phyloP scores from a whole-genome alignment of 169 alveolate genomes.

The Amoebophrya sp. region DNA sequence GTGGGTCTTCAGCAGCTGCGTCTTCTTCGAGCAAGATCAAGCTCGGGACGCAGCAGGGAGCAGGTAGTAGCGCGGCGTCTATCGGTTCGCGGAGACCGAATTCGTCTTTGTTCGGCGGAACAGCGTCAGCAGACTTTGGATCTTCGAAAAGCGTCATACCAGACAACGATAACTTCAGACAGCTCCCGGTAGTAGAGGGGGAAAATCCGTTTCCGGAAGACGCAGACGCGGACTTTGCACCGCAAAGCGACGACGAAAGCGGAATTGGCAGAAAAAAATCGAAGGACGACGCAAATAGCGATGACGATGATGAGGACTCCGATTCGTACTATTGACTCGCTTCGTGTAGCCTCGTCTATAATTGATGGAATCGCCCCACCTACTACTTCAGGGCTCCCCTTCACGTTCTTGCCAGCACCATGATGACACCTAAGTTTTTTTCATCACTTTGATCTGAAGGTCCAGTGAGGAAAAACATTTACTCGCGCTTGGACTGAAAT shows the following conservation, averaged over 20 bases:
- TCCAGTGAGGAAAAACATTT: background rate
- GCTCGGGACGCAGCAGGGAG: too few species aligned
- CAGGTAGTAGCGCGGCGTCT: too few species aligned
- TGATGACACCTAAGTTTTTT: background rate
- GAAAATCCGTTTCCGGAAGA: slow-evolving; percentile 15
- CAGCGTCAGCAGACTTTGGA: background rate
- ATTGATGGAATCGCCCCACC: too few species aligned
- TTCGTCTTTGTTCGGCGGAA: background rate
- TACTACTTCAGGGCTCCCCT: background rate
- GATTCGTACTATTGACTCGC: too few species aligned
- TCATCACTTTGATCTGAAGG: background rate
- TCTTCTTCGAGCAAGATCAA: too few species aligned
- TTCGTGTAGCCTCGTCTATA: too few species aligned
- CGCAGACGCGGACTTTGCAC: background rate
- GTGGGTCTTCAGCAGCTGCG: too few species aligned
- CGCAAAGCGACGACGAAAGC: background rate
- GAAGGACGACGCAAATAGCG: background rate
- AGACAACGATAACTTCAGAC: background rate
- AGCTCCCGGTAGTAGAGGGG: background rate
- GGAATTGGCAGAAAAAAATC: background rate
- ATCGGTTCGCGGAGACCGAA: background rate
- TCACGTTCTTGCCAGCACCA: background rate
- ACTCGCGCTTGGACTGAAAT: slow-evolving; percentile 3
- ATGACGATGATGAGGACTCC: background rate
- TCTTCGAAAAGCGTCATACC: too few species aligned